Evolutionary conservation across 139 green algal species (phyloP).

Genomic region (Pedinophyceae sp.): DNA sequence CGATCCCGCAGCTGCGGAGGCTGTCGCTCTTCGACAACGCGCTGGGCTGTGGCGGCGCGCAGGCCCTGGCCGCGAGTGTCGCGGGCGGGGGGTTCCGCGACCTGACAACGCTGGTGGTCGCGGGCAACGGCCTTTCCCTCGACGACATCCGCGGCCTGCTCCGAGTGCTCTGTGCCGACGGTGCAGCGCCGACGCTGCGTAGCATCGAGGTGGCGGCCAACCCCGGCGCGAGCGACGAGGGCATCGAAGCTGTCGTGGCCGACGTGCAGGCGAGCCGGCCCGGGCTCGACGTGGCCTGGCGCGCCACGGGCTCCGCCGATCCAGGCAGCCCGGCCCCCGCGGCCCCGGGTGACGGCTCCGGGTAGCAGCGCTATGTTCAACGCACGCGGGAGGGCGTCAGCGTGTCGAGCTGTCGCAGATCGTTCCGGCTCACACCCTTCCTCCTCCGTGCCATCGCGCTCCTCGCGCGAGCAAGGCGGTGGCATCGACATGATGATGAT

Average conservation of each 20-base stretch:
- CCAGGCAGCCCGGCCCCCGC: no score
- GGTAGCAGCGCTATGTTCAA: no score
- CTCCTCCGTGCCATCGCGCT: no score
- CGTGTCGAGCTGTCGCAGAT: no score
- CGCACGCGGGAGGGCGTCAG: no score
- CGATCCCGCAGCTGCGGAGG: slow-evolving; percentile 6
- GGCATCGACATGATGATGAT: no score
- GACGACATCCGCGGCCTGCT: slow-evolving; percentile 12
- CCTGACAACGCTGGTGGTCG: slow-evolving; percentile 23
- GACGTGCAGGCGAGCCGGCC: background rate
- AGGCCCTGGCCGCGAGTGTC: background rate
- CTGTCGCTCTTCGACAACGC: slow-evolving; percentile 13
- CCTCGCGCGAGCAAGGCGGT: no score
- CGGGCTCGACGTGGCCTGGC: slow-evolving; percentile 11
- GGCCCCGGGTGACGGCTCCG: no score
- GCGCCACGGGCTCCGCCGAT: no score
- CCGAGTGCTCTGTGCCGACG: background rate
- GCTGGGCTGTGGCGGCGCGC: slow-evolving; percentile 4
- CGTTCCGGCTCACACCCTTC: no score
- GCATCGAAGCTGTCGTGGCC: background rate
- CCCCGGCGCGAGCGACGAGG: background rate
- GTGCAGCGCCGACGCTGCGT: slow-evolving; percentile 3
- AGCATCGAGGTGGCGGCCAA: slow-evolving; percentile 9
- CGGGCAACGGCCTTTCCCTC: slow-evolving; percentile 10
- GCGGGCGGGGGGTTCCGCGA: slow-evolving; percentile 1